Evolutionary conservation across 2,329 filamentous ascomycete species (phyloP).

Genomic region (Zasmidium citrigriseum): DNA sequence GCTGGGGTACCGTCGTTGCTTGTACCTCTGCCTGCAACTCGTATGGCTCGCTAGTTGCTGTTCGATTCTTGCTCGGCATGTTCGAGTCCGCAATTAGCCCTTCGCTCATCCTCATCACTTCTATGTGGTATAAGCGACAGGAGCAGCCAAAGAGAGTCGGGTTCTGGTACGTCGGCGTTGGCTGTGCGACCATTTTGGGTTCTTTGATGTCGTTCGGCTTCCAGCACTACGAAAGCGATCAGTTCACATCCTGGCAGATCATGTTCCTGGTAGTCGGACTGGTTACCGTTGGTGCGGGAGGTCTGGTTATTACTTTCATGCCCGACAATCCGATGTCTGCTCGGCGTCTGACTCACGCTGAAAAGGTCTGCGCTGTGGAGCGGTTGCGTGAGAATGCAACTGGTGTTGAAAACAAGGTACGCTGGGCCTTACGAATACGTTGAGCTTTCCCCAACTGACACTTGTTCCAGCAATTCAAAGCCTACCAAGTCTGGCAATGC

Average conservation of each 20-base stretch:
- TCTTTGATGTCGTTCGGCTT: background rate
- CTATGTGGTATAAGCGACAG: background rate
- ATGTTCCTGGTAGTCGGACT: background rate
- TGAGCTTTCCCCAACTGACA: background rate
- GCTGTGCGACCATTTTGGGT: background rate
- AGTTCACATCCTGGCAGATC: background rate
- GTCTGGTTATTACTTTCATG: background rate
- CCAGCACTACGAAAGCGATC: background rate
- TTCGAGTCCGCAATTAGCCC: background rate
- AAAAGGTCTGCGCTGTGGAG: background rate
- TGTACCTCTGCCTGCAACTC: background rate
- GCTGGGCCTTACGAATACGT: background rate
- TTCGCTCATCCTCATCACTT: background rate
- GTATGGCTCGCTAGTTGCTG: background rate
- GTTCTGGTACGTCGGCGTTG: background rate
- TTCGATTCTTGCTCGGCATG: slow-evolving; percentile 34
- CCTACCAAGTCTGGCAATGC: slow-evolving; percentile 1
- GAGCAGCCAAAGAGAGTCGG: background rate
- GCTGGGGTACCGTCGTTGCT: background rate
- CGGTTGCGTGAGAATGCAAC: background rate
- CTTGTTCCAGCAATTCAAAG: background rate
- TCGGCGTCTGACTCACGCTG: background rate
- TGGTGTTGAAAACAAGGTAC: background rate
- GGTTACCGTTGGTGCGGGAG: background rate
- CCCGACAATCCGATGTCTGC: background rate